Percentiles rank a stretch among this genome's conserved stretches.
phyloP scores from a whole-genome alignment of 495 filamentous ascomycete species.

The Gamarada debralockiae region DNA sequence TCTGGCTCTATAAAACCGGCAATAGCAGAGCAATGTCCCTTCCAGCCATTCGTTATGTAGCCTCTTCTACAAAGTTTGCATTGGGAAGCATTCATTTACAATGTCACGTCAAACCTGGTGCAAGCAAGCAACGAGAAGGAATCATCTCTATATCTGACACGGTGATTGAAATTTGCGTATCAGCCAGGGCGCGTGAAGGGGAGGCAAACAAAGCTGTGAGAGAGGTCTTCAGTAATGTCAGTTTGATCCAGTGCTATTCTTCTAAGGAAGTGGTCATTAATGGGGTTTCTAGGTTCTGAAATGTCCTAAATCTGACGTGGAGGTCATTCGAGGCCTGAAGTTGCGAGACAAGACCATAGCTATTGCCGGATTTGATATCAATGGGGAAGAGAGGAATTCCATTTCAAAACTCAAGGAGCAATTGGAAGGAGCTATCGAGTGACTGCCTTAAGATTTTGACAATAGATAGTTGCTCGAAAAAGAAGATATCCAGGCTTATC shows the following conservation, averaged over 20 bases:
- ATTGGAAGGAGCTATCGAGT: constrained; percentile 6
- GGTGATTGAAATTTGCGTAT: constrained; percentile 56
- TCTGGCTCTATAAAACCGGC: not conserved
- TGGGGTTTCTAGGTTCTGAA: constrained; percentile 42
- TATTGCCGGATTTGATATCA: constrained; percentile 23
- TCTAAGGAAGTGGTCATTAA: not conserved
- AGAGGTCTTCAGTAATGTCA: constrained; percentile 59
- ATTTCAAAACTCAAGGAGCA: constrained; percentile 11
- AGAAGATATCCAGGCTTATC: too few species aligned
- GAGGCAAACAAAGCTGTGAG: constrained; percentile 65
- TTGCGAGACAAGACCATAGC: constrained; percentile 56
- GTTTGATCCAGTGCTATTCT: constrained; percentile 1
- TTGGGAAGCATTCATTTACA: constrained; percentile 39
- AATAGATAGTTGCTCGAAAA: too few species aligned
- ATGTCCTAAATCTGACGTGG: constrained; percentile 59
- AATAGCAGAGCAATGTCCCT: constrained; percentile 5
- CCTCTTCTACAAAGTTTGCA: constrained; percentile 16
- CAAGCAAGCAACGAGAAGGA: constrained; percentile 55
- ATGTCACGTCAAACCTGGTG: constrained; percentile 64
- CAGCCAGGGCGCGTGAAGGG: constrained; percentile 59
- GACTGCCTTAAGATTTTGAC: not conserved
- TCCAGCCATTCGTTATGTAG: constrained; percentile 19
- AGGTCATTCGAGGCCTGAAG: constrained; percentile 59
- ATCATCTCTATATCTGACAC: constrained; percentile 49
- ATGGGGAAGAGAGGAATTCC: constrained; percentile 12